Evolutionary conservation across 306 rosid genomes (phyloP).

Genomic region (Dryas alaskensis): DNA sequence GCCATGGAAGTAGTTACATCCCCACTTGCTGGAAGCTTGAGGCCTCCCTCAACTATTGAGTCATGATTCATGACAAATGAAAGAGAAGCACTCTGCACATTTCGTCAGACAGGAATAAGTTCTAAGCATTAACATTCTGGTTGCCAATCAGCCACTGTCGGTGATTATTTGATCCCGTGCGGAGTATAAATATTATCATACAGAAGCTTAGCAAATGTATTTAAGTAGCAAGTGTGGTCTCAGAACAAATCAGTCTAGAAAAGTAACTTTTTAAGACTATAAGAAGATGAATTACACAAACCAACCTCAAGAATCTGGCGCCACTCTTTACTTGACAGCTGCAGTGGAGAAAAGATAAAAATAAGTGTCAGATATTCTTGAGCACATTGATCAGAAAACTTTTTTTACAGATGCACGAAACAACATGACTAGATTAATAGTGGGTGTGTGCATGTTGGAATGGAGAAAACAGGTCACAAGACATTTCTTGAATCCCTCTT

Average conservation of each 20-base stretch:
- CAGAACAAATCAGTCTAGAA: conserved; percentile 16
- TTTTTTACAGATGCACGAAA: neutral
- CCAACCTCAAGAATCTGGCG: conserved; percentile 90
- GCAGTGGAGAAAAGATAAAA: conserved; percentile 31
- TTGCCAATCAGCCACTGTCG: conserved; percentile 40
- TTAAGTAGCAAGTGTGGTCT: conserved; percentile 6
- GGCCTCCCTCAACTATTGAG: conserved; percentile 63
- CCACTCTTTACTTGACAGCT: conserved; percentile 88
- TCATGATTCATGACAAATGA: conserved; percentile 51
- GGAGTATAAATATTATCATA: conserved; percentile 13
- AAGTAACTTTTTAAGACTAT: neutral
- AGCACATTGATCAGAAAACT: neutral
- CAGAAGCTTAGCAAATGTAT: neutral
- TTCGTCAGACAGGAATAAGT: conserved; percentile 50
- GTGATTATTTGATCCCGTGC: conserved; percentile 26
- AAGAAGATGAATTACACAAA: conserved; percentile 2
- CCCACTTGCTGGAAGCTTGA: conserved; percentile 52
- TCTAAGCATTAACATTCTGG: conserved; percentile 38
- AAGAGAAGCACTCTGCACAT: conserved; percentile 61
- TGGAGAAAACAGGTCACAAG: neutral
- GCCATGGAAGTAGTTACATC: conserved; percentile 52
- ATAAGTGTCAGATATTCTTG: conserved; percentile 1
- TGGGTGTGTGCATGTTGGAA: neutral
- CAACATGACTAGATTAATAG: neutral
- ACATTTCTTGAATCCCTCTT: neutral